phyloP scores from a whole-genome alignment of 306 rosid species.

The Morella rubra region DNA sequence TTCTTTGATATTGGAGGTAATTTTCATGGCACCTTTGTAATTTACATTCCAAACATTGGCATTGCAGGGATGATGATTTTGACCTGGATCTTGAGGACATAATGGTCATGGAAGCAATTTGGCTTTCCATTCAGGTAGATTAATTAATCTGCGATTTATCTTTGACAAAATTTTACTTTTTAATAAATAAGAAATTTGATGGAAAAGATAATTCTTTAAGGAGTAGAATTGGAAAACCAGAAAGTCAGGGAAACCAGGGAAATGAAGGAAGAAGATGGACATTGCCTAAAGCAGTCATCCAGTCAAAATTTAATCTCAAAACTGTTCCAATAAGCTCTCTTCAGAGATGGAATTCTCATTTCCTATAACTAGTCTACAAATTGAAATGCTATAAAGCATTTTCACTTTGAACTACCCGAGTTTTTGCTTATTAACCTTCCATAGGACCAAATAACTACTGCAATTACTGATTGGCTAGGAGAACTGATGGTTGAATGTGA shows the following conservation, averaged over 20 bases:
- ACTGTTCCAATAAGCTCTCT: not conserved
- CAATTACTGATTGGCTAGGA: not conserved
- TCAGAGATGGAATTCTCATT: not conserved
- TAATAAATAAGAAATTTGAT: not conserved
- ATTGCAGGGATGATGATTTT: slow-evolving; percentile 83
- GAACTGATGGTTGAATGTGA: not conserved
- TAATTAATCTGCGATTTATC: not conserved
- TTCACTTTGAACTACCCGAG: not conserved
- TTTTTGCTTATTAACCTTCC: not conserved
- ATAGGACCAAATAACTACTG: not conserved
- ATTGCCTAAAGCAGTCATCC: not conserved
- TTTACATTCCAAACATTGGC: slow-evolving; percentile 16
- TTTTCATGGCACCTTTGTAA: not conserved
- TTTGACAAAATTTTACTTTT: not conserved
- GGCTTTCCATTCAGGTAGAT: slow-evolving; percentile 95
- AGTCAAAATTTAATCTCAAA: not conserved
- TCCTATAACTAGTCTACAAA: not conserved
- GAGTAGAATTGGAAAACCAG: not conserved
- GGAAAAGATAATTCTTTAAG: not conserved
- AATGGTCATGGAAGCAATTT: slow-evolving; percentile 99
- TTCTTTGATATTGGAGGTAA: not conserved
- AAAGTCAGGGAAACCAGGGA: not conserved
- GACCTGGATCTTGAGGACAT: slow-evolving; percentile 95
- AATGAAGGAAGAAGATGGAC: not conserved
- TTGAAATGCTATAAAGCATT: not conserved